These are phyloP conservation scores for Cardiospermum halicacabum DNA, from an alignment of 345 rosid genomes.

Conservation along the genomic window DNA sequence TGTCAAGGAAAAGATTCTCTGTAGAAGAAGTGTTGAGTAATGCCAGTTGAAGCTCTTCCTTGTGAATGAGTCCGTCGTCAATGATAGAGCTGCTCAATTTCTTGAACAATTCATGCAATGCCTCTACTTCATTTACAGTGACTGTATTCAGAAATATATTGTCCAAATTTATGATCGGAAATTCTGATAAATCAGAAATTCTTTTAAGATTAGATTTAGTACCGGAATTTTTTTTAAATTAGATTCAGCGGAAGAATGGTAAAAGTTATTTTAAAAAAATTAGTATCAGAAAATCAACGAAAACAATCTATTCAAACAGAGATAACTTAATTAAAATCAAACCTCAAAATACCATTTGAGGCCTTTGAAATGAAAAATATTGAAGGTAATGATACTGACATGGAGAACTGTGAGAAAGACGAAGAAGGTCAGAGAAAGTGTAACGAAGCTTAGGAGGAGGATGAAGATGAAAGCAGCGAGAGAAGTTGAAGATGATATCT, in stretches of 20 bases:
- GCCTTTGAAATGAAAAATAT: no score
- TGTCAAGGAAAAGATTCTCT: conserved; percentile 49
- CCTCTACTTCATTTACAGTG: conserved; percentile 59
- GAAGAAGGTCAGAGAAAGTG: conserved; percentile 29
- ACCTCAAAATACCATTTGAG: no score
- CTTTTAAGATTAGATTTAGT: no score
- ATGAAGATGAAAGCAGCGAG: conserved; percentile 32
- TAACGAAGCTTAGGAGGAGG: conserved; percentile 17
- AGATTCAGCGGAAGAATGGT: no score
- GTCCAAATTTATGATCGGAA: no score
- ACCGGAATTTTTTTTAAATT: no score
- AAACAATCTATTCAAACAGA: no score
- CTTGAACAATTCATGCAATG: conserved; percentile 53
- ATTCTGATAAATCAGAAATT: no score
- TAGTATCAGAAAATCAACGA: no score
- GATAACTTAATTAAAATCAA: no score
- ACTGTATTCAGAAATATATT: no score
- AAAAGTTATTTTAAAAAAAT: no score
- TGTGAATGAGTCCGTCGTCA: conserved; percentile 62
- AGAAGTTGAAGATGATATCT: conserved; percentile 19
- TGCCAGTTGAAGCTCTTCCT: conserved; percentile 67
- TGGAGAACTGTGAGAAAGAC: conserved; percentile 28
- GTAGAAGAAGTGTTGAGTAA: conserved; percentile 33
- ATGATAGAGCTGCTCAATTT: conserved; percentile 51
- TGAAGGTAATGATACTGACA: conserved; percentile 21